Evolutionary conservation across 352 stramenopile species (phyloP).

Genomic region (Phytophthora tentaculata): DNA sequence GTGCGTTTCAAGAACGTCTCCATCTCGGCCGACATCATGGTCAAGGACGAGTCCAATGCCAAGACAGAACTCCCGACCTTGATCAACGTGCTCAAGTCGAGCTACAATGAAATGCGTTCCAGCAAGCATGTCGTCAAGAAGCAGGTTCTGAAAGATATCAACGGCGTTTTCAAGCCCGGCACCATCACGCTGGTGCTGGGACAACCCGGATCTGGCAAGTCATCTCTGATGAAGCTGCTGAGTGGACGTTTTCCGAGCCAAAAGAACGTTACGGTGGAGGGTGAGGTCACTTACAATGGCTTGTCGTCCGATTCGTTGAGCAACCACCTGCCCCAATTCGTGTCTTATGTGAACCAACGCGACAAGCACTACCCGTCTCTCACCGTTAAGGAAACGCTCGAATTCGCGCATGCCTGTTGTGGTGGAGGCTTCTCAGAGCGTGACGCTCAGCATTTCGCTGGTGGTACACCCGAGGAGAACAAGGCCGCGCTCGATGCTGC

Average conservation of each 20-base stretch:
- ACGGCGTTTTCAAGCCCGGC: constrained; percentile 10
- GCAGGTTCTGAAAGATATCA: constrained; percentile 16
- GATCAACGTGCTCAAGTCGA: constrained; percentile 23
- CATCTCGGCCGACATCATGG: constrained; percentile 29
- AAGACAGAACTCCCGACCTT: constrained; percentile 15
- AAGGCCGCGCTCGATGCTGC: constrained; percentile 30
- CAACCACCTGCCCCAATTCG: constrained; percentile 33
- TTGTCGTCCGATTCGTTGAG: neutral
- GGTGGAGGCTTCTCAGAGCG: constrained; percentile 21
- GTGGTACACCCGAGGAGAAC: constrained; percentile 41
- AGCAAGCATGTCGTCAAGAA: constrained; percentile 41
- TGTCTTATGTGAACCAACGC: constrained; percentile 42
- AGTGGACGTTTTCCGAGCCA: constrained; percentile 32
- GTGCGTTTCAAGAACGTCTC: no score
- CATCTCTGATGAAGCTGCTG: constrained; percentile 19
- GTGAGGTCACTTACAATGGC: constrained; percentile 55
- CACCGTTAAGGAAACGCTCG: constrained; percentile 59
- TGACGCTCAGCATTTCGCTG: constrained; percentile 18
- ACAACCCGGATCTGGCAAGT: constrained; percentile 16
- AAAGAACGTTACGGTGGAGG: constrained; percentile 40
- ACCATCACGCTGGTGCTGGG: constrained; percentile 18
- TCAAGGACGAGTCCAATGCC: constrained; percentile 18
- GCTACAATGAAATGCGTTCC: constrained; percentile 14
- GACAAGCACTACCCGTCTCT: constrained; percentile 46
- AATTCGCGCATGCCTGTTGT: constrained; percentile 48